Conservation (phyloP, 371 early-diverging fungal genomes). For the Mortierella sp. region DNA sequence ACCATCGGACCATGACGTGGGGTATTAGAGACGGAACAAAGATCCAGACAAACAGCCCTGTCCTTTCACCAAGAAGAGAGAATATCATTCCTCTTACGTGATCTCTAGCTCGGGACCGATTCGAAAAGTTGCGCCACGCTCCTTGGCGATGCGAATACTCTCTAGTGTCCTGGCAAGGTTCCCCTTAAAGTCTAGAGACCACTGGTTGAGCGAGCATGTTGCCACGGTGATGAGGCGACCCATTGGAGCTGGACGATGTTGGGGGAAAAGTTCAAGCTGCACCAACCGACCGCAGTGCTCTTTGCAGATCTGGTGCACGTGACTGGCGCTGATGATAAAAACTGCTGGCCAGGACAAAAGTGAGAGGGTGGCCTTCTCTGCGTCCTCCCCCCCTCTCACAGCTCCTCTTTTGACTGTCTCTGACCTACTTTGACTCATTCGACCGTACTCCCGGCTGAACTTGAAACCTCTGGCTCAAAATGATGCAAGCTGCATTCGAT, state of each 20-base stretch:
- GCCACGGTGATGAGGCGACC: constrained; percentile 75
- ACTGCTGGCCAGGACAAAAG: too few relatives aligned
- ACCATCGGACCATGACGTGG: not conserved
- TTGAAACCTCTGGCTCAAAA: not conserved
- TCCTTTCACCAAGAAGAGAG: not conserved
- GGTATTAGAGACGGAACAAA: not conserved
- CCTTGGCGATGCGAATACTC: constrained; percentile 87
- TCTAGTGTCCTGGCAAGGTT: constrained; percentile 88
- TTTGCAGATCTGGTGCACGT: too few relatives aligned
- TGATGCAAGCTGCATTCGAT: constrained; percentile 27
- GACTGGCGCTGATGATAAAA: too few relatives aligned
- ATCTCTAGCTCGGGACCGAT: constrained; percentile 98
- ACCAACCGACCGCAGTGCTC: too few relatives aligned
- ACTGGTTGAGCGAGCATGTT: constrained; percentile 93
- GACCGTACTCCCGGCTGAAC: too few relatives aligned
- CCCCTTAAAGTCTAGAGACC: constrained; percentile 96
- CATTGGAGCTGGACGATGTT: too few relatives aligned
- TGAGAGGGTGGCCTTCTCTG: too few relatives aligned
- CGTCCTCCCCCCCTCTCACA: too few relatives aligned
- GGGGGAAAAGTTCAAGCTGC: not conserved
- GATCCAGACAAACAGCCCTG: not conserved
- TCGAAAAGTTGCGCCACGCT: constrained; percentile 82
- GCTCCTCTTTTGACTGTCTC: too few relatives aligned
- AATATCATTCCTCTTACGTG: constrained; percentile 62
- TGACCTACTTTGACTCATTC: too few relatives aligned